Evolutionary conservation across 2,329 filamentous ascomycete genomes (phyloP).

Genomic region (Paraphoma chrysanthemicola): DNA sequence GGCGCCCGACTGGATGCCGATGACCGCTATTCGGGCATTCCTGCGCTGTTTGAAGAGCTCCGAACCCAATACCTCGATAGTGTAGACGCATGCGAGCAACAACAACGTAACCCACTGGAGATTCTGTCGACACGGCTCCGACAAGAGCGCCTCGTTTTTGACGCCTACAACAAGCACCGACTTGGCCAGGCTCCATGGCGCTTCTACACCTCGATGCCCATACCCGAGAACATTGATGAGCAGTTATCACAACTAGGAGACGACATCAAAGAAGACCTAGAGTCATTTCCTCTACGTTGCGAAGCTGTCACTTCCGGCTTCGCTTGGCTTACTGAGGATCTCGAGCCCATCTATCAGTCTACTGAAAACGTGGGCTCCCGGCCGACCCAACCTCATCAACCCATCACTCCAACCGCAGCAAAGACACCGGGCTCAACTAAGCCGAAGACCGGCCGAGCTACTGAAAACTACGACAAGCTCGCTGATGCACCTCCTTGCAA

Average conservation of each 20-base stretch:
- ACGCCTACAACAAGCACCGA: conserved; percentile 21
- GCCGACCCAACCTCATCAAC: background rate
- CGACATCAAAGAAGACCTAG: conserved; percentile 10
- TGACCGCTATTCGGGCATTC: conserved; percentile 2
- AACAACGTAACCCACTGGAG: background rate
- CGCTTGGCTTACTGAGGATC: background rate
- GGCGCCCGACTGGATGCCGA: conserved; percentile 1
- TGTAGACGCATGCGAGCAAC: conserved; percentile 4
- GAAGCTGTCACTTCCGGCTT: conserved; percentile 2
- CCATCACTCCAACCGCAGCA: background rate
- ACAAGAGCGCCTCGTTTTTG: conserved; percentile 7
- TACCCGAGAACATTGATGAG: background rate
- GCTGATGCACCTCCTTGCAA: conserved; percentile 20
- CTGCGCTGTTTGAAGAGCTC: conserved; percentile 6
- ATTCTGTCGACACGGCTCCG: conserved; percentile 6
- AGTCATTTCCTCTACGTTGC: conserved; percentile 13
- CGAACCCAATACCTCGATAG: background rate
- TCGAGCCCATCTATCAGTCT: background rate
- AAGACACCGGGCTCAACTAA: background rate
- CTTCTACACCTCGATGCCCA: too few relatives aligned
- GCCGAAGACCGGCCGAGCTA: background rate
- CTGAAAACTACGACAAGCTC: conserved; percentile 16
- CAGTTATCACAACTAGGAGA: background rate
- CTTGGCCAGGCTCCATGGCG: background rate
- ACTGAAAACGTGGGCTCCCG: background rate